phyloP scores from a whole-genome alignment of 1,284 basidiomycete species.

The Blastosporella zonata region DNA sequence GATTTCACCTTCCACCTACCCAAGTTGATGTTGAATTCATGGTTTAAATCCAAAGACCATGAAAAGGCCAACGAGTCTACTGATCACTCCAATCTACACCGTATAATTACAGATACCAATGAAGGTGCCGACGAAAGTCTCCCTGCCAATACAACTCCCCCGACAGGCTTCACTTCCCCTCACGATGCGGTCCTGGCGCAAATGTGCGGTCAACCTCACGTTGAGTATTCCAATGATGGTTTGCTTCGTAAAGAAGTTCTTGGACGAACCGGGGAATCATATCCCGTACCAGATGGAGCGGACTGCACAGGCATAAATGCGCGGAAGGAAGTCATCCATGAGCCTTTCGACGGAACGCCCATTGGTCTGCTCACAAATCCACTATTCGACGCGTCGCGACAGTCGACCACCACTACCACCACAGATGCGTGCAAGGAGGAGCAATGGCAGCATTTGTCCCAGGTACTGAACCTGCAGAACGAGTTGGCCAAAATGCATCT shows the following conservation, averaged over 20 bases:
- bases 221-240: conserved; percentile 10
- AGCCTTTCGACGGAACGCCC: conserved; percentile 49
- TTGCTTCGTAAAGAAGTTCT: conserved; percentile 5
- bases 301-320: conserved; percentile 1
- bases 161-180: conserved; percentile 43
- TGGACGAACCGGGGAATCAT: conserved; percentile 2
- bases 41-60: conserved; percentile 16
- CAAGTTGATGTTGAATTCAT: conserved; percentile 17
- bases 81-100: conserved; percentile 17
- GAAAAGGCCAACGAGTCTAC: conserved; percentile 8
- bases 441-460: conserved; percentile 64
- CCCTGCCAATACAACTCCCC: conserved; percentile 7
- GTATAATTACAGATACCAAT: conserved; percentile 12
- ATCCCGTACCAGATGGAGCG: conserved; percentile 1
- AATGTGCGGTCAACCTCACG: conserved; percentile 33
- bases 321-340: conserved; percentile 36
- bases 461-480: conserved; percentile 64
- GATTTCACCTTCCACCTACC: neutral
- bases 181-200: conserved; percentile 59
- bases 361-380: conserved; percentile 35
- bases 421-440: conserved; percentile 41
- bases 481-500: conserved; percentile 69
- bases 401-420: neutral
- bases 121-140: conserved; percentile 7
- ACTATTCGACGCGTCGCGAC: conserved; percentile 13